A percentile compares a stretch with the other conserved stretches of the same genome.
Evolutionary conservation across 129 eudicot genomes (phyloP).

Genomic region (Flaveria linearis): DNA sequence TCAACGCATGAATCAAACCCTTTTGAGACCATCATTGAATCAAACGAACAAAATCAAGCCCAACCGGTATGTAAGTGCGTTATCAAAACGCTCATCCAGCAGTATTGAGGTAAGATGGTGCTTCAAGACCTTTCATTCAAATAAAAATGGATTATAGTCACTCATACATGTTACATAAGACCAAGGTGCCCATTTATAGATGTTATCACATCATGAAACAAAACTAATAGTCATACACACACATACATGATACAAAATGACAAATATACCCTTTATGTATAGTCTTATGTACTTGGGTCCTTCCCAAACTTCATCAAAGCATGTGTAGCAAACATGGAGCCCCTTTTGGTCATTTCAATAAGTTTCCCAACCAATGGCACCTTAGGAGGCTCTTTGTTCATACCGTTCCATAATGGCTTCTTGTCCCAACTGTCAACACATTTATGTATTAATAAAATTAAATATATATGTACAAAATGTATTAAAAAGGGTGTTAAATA

Average conservation of each 20-base stretch:
- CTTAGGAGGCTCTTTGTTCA: constrained; percentile 47
- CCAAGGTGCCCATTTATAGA: background rate
- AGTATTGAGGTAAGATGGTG: background rate
- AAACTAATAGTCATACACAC: constrained; percentile 11
- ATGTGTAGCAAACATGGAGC: constrained; percentile 75
- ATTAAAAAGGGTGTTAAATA: too few relatives aligned
- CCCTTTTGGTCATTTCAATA: constrained; percentile 54
- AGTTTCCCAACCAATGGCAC: constrained; percentile 63
- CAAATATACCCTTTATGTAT: constrained; percentile 4
- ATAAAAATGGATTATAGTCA: background rate
- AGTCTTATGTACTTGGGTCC: constrained; percentile 46
- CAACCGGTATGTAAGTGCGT: background rate
- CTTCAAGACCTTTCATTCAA: background rate
- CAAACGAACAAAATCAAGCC: too few relatives aligned
- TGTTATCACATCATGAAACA: background rate
- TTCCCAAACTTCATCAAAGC: constrained; percentile 87
- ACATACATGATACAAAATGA: constrained; percentile 19
- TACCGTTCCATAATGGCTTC: constrained; percentile 57
- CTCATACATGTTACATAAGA: background rate
- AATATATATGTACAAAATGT: background rate
- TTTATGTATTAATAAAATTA: background rate
- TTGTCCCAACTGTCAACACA: constrained; percentile 69
- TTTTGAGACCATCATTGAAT: background rate
- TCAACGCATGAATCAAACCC: background rate
- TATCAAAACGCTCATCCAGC: background rate